Base-by-base conservation (phyloP, 768 basidiomycete species). In the Phaeolepiota aurea region DNA sequence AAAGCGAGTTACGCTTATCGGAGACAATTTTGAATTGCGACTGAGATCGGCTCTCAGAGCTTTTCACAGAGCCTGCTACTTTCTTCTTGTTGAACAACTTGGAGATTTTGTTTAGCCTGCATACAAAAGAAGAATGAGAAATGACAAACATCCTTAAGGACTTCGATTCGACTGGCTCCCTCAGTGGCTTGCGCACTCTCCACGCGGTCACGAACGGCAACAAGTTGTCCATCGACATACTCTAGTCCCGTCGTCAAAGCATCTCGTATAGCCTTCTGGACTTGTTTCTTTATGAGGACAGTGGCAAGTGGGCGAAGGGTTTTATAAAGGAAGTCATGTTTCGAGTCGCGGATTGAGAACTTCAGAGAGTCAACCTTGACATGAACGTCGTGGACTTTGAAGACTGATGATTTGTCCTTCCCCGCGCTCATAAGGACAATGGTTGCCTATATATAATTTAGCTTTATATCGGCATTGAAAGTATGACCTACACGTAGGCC, bases 271-370 rank as follows among this genome's bases (percentile, higher is more conserved):
- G 70, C 73, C 47, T 71, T 72, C 49, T 69, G 54, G 19, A 77
- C 66, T 59, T 77, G 83, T 49, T 69, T 75, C 74, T 92, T 93
- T 52, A 99, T 79, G 28, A 96, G 65, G 4, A 76, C 77, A 1
- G 79, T 90, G 10, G 87, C 87, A 30, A 91, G 70, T 3, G 85
- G 82, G 40, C 75, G 77, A 28, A 96, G 49, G 0, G 87, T 82
- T 69, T 86, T 90, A 72, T 93, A 94, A 47, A 93, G 58, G 18
- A 85, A 62, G 52, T 91, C 86, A 62, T 96, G 91, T 62, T 92
- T 93, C 46, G 83, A 76, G 48, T 97, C 92, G 3, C 90, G 78
- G 51, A 99, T 88, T 18, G 79, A 76, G 64, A 93, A 94, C 63
- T 86, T 91, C 52, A 98, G 75, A 12, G 79, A 71, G 52, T 86